Base-by-base conservation (phyloP, 1,284 basidiomycete species). In the Ustilago esculenta region DNA sequence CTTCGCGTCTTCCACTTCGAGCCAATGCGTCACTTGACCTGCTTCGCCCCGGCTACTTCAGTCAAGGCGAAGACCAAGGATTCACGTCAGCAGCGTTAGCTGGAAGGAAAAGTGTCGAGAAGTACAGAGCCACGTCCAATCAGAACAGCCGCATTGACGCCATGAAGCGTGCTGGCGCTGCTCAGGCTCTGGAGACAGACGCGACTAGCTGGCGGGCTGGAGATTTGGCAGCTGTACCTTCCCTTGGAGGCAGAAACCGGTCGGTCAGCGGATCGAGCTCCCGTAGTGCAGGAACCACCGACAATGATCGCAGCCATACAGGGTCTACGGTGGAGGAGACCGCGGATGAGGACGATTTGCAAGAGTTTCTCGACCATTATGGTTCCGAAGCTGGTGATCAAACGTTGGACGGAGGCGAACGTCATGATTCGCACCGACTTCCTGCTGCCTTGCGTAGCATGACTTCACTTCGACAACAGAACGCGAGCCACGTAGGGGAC, bases 351-450 rank as follows among this genome's bases (percentile, higher is more conserved):
- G 68, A 69, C 24, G 70, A 72, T 20, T 25, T 58, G 21, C 70
- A 72, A 21, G 70, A 72, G 33, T 72, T 69, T 21, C 48, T 72
- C 14, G 56, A 58, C n/a, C 55, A 59, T 15, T 43, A 43, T 5
- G 44, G 17, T 2, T 44, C 64, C 1, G 39, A 49, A 15, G 20
- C 46, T 5, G 47, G 50, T 17, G 58, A 53, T 23, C 47, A 18
- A 24, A 72, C 42, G 11, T 30, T 53, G 5, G 69, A 58, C 11
- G 65, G 55, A 12, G 48, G 50, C 14, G 69, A 72, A 24, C 51
- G 33, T 23, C 54, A 64, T 27, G 59, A 68, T 36, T 46, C 40
- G 14, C 65, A 68, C 25, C 42, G 32, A 4, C 48, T 72, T 1
- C 69, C 69, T 1, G 64, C 50, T 21, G 53, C 47, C 4, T 33